Conservation (phyloP, 2,329 filamentous ascomycete species). For the Penicillium sp. region DNA sequence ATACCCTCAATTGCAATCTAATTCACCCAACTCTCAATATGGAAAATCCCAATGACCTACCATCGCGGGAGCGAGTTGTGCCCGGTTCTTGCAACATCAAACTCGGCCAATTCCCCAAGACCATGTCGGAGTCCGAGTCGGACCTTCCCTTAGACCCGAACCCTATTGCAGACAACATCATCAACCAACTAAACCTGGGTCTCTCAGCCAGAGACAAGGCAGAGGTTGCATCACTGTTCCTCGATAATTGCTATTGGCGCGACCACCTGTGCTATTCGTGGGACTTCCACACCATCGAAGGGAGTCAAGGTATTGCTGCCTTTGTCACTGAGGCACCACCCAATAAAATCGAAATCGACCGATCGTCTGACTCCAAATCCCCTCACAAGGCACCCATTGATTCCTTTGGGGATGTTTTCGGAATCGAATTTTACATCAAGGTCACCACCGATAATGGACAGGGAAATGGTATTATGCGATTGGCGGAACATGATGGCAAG, state of each 20-base stretch:
- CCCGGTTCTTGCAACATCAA: conserved; percentile 57
- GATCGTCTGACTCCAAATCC: conserved; percentile 43
- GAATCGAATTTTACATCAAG: conserved; percentile 57
- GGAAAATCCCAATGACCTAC: neutral
- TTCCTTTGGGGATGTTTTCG: conserved; percentile 47
- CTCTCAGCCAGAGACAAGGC: conserved; percentile 36
- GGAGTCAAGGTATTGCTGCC: conserved; percentile 40
- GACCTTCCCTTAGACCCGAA: conserved; percentile 36
- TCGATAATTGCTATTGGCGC: conserved; percentile 55
- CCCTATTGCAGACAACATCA: conserved; percentile 36
- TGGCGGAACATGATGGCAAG: conserved; percentile 43
- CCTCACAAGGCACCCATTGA: conserved; percentile 52
- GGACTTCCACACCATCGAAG: conserved; percentile 56
- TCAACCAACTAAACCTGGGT: conserved; percentile 42
- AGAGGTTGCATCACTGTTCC: conserved; percentile 46
- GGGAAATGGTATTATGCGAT: conserved; percentile 56
- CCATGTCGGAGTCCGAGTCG: conserved; percentile 31
- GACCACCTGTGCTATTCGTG: conserved; percentile 59
- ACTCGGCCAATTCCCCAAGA: conserved; percentile 44
- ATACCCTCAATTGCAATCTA: neutral
- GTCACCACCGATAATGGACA: conserved; percentile 54
- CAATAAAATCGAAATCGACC: conserved; percentile 48
- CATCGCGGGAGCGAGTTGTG: conserved; percentile 45
- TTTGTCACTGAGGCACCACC: conserved; percentile 43
- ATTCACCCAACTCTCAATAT: neutral